phyloP scores from a whole-genome alignment of 305 asterid species.

The Fraxinus velutina region DNA sequence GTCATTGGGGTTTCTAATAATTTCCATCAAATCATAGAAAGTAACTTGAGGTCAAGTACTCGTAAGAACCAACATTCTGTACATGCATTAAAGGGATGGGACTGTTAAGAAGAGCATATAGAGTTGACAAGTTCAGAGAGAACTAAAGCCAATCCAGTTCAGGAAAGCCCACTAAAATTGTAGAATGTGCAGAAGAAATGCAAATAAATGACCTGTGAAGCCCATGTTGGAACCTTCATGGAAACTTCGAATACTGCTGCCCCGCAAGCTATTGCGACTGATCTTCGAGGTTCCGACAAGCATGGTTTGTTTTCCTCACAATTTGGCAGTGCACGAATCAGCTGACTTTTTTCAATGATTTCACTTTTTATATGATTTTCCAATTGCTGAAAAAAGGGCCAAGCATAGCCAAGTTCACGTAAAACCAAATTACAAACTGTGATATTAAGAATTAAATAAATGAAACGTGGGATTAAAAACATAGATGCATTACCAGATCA shows the following conservation, averaged over 20 bases:
- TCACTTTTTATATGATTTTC: conserved; percentile 97
- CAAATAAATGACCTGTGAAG: conserved; percentile 65
- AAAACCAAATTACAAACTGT: not conserved
- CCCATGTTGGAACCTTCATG: conserved; percentile 91
- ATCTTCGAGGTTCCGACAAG: conserved; percentile 74
- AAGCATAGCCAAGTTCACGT: conserved; percentile 17
- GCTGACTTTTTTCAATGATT: conserved; percentile 62
- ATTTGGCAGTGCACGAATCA: conserved; percentile 55
- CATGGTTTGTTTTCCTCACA: conserved; percentile 53
- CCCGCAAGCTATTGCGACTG: conserved; percentile 88
- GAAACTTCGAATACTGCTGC: conserved; percentile 77
- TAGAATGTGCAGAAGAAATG: conserved; percentile 4
- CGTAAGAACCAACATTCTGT: not conserved
- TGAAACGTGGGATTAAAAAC: not conserved
- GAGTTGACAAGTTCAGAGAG: not conserved
- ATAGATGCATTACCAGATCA: conserved; percentile 58
- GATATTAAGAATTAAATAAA: not conserved
- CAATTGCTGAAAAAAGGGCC: conserved; percentile 48
- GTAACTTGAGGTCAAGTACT: not conserved
- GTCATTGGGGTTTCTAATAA: not conserved
- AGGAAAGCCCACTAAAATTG: not conserved
- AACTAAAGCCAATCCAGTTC: not conserved
- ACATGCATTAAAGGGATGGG: not conserved
- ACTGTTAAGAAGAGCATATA: not conserved
- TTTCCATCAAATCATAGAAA: not conserved